phyloP scores from a whole-genome alignment of 2,329 filamentous ascomycete genomes.

The Monilinia vaccinii-corymbosi region DNA sequence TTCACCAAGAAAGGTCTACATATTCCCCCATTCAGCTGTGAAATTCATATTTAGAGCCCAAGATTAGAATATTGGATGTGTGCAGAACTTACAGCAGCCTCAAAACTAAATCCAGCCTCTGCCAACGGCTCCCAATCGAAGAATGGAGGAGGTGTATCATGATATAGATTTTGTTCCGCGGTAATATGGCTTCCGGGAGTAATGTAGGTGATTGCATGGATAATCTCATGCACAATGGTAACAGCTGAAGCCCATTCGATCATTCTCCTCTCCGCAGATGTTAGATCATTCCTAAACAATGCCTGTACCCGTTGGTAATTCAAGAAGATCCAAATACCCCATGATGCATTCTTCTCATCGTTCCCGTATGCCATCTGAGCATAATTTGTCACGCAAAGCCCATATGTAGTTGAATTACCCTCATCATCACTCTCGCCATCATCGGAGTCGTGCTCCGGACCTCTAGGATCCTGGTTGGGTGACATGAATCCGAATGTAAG shows the following conservation, averaged over 20 bases:
- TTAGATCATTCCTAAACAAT: constrained; percentile 11
- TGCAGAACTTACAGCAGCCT: constrained; percentile 12
- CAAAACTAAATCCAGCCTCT: constrained; percentile 17
- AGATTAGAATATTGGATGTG: neutral
- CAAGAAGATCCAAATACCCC: constrained; percentile 11
- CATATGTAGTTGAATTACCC: neutral
- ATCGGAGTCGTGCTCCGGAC: neutral
- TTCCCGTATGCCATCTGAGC: constrained; percentile 2
- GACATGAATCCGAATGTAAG: constrained; percentile 12
- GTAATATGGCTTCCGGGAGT: neutral
- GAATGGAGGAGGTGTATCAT: constrained; percentile 10
- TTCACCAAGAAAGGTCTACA: neutral
- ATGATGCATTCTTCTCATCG: neutral
- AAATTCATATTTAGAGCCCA: neutral
- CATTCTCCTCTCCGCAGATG: neutral
- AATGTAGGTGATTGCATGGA: constrained; percentile 11
- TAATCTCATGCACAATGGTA: constrained; percentile 14
- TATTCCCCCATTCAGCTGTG: neutral
- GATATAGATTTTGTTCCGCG: neutral
- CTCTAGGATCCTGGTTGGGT: constrained; percentile 9
- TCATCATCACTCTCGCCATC: neutral
- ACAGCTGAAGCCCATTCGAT: constrained; percentile 13
- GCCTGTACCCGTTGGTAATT: neutral
- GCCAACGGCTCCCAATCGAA: constrained; percentile 14
- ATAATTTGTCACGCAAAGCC: constrained; percentile 4